A percentile compares a stretch with the other conserved stretches of the same genome.
Evolutionary conservation across 345 rosid species (phyloP).

Genomic region (Citrus trifoliata): DNA sequence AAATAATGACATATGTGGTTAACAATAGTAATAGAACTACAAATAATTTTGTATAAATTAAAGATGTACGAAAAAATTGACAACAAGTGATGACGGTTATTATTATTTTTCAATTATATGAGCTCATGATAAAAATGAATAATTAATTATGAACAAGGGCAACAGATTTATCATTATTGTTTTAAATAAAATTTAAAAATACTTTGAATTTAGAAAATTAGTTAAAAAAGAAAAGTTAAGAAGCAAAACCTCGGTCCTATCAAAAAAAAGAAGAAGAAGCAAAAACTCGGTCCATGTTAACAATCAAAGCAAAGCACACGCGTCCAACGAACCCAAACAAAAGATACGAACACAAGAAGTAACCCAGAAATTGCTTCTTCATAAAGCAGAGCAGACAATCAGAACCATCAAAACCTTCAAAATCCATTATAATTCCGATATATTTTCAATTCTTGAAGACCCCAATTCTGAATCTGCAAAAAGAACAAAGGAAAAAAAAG

Average conservation of each 20-base stretch:
- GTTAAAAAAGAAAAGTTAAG: neutral
- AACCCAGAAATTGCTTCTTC: constrained; percentile 2
- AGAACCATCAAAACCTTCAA: neutral
- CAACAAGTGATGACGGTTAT: no score
- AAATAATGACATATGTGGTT: no score
- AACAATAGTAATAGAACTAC: no score
- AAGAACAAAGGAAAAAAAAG: neutral
- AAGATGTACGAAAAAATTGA: no score
- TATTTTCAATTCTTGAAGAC: neutral
- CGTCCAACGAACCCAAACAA: neutral
- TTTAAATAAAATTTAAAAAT: no score
- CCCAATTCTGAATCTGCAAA: neutral
- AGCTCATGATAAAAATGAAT: no score
- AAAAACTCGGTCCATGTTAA: neutral
- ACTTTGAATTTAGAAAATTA: no score
- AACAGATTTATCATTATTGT: no score
- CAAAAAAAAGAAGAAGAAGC: neutral
- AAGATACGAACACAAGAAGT: neutral
- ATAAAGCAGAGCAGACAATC: neutral
- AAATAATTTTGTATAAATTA: no score
- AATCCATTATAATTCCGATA: neutral
- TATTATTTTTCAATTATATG: no score
- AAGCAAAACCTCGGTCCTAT: neutral
- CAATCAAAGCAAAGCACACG: neutral
- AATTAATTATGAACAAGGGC: no score